Evolutionary conservation across 148 eudicot species (phyloP).

Genomic region (Silene uniflora): DNA sequence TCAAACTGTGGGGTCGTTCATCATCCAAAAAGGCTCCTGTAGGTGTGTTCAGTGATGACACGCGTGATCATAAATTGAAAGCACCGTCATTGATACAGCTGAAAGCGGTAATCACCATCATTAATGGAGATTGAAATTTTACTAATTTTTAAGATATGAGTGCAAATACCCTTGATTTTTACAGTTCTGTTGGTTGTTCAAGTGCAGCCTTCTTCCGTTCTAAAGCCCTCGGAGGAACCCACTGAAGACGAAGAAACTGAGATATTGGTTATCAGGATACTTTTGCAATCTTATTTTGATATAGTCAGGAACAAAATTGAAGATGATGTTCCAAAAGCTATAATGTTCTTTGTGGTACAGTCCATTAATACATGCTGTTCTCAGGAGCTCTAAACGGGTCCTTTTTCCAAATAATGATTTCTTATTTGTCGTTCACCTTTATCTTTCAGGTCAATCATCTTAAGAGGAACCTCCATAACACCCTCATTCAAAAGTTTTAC

Average conservation of each 20-base stretch:
- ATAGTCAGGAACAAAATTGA: slow-evolving; percentile 63
- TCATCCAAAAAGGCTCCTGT: slow-evolving; percentile 12
- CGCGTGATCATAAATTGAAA: slow-evolving; percentile 2
- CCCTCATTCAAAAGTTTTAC: slow-evolving; percentile 19
- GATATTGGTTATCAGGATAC: slow-evolving; percentile 42
- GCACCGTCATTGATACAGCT: slow-evolving; percentile 7
- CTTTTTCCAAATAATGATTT: background rate
- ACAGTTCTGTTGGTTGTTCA: background rate
- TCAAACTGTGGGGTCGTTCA: slow-evolving; percentile 11
- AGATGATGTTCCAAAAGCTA: slow-evolving; percentile 58
- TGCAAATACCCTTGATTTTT: background rate
- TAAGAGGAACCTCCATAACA: slow-evolving; percentile 35
- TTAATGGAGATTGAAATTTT: background rate
- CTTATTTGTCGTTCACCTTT: background rate
- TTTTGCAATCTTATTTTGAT: slow-evolving; percentile 56
- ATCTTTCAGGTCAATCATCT: slow-evolving; percentile 38
- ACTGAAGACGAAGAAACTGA: slow-evolving; percentile 38
- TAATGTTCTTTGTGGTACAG: slow-evolving; percentile 66
- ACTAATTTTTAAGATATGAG: background rate
- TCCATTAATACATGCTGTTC: background rate
- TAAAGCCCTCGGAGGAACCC: slow-evolving; percentile 38
- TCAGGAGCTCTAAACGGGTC: background rate
- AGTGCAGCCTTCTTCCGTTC: slow-evolving; percentile 34
- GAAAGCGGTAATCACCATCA: slow-evolving; percentile 5
- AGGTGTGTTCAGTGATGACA: background rate